Evolutionary conservation across 331 rosid species (phyloP).

Genomic region (Ulmus americana): DNA sequence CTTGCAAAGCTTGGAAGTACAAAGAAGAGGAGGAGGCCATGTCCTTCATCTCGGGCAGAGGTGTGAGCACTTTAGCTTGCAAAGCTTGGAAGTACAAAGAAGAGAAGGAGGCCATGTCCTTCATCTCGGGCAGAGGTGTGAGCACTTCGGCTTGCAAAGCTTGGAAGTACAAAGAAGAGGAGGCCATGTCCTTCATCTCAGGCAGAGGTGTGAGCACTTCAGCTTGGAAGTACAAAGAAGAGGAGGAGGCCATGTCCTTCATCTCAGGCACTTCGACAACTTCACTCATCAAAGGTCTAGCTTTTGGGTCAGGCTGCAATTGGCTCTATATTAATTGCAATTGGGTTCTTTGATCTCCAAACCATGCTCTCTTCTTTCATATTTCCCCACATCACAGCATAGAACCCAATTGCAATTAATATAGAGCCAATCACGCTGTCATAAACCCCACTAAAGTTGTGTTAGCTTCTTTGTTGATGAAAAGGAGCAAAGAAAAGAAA

Average conservation of each 20-base stretch:
- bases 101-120: constrained; percentile 28
- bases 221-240: constrained; percentile 26
- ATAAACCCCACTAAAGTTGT: too few relatives aligned
- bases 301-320: constrained; percentile 45
- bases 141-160: too few relatives aligned
- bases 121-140: constrained; percentile 23
- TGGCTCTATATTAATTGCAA: too few relatives aligned
- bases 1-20: constrained; percentile 27
- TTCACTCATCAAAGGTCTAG: constrained; percentile 54
- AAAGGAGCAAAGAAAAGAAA: too few relatives aligned
- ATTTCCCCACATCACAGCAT: constrained; percentile 32
- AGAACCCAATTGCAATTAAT: constrained; percentile 31
- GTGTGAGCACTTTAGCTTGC: constrained; percentile 30
- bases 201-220: too few relatives aligned
- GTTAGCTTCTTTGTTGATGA: too few relatives aligned
- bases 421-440: constrained; percentile 31
- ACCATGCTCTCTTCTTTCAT: constrained; percentile 1
- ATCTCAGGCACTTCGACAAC: constrained; percentile 36
- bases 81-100: constrained; percentile 22
- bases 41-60: constrained; percentile 26
- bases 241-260: constrained; percentile 25
- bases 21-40: constrained; percentile 24
- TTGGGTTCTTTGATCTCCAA: background rate
- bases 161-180: too few relatives aligned
- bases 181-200: too few relatives aligned